Conservation (phyloP, 345 rosid genomes). For the Brassica incana region DNA sequence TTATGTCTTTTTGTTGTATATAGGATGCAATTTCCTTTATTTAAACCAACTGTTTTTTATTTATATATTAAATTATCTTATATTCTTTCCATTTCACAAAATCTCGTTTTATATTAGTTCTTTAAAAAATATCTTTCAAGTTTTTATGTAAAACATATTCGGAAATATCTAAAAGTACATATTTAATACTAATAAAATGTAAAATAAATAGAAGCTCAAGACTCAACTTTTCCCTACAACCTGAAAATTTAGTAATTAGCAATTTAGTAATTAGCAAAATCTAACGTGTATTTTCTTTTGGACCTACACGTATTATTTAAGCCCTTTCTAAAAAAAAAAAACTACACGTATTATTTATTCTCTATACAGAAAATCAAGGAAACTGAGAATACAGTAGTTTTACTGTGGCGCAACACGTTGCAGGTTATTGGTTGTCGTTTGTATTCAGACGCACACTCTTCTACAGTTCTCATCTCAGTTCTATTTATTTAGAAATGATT, state of each 20-base stretch:
- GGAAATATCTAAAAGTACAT: not conserved
- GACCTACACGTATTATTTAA: not conserved
- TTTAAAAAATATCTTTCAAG: not conserved
- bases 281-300: not conserved
- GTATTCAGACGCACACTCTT: constrained; percentile 23
- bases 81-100: not conserved
- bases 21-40: not conserved
- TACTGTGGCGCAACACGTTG: constrained; percentile 17
- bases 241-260: not conserved
- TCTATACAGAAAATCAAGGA: not conserved
- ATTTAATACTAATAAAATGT: not conserved
- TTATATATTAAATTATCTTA: not conserved
- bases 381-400: constrained; percentile 9
- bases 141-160: not conserved
- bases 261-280: not conserved
- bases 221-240: constrained; percentile 1
- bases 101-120: not conserved
- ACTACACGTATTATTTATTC: not conserved
- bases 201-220: not conserved
- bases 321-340: no score
- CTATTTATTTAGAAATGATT: not conserved
- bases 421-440: constrained; percentile 27
- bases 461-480: constrained; percentile 23
- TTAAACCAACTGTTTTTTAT: not conserved
- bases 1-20: no score